Conservation (phyloP, 2,329 filamentous ascomycete species). For the Zymoseptoria ardabiliae region DNA sequence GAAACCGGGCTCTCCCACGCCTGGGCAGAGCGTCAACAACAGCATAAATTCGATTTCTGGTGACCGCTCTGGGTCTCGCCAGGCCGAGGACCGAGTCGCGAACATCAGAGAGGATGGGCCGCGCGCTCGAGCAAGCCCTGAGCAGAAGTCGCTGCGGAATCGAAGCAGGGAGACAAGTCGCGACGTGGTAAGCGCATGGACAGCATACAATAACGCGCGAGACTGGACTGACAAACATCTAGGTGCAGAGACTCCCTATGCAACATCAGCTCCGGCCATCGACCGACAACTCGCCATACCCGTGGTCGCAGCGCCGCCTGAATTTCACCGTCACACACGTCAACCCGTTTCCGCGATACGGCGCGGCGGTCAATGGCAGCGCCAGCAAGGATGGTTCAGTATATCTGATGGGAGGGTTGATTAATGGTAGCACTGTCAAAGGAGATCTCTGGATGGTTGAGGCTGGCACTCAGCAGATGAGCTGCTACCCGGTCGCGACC, state of each 20-base stretch:
- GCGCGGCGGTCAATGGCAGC: conserved; percentile 85
- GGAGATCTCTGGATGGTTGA: conserved; percentile 98
- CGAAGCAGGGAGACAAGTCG: conserved; percentile 19
- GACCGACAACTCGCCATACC: conserved; percentile 76
- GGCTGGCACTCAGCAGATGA: conserved; percentile 66
- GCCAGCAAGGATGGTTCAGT: conserved; percentile 96
- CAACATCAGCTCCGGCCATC: conserved; percentile 35
- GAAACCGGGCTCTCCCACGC: conserved; percentile 41
- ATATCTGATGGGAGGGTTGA: conserved; percentile 94
- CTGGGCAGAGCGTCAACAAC: conserved; percentile 62
- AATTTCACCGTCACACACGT: conserved; percentile 76
- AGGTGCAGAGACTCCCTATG: conserved; percentile 29
- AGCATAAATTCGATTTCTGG: conserved; percentile 24
- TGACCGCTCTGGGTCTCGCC: conserved; percentile 9
- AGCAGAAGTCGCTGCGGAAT: conserved; percentile 22
- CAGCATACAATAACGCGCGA: not conserved
- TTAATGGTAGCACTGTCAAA: conserved; percentile 91
- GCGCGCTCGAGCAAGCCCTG: conserved; percentile 11
- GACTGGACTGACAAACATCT: conserved; percentile 34
- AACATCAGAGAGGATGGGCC: conserved; percentile 9
- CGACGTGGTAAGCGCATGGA: conserved; percentile 18
- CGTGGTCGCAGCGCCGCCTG: conserved; percentile 86
- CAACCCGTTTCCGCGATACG: conserved; percentile 92
- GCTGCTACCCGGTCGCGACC: conserved; percentile 85
- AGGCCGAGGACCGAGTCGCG: conserved; percentile 12